A percentile compares a stretch with the other conserved stretches of the same genome.
Conservation (phyloP, 164 flowering plant genomes). For the Vitis rotundifolia region DNA sequence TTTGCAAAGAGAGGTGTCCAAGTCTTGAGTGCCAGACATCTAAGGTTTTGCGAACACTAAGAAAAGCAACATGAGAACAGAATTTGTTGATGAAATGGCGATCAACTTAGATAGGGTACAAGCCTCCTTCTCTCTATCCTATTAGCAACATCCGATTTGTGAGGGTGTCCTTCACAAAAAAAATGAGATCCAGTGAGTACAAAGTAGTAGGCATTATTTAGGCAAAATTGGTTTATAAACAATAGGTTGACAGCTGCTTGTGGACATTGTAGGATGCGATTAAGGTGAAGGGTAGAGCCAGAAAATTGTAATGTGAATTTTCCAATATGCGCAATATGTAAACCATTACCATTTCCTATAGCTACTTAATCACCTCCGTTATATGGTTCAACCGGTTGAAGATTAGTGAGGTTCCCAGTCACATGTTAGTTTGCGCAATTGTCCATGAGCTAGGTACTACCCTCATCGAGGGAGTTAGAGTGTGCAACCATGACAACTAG, state of each 20-base stretch:
- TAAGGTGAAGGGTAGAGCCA: background rate
- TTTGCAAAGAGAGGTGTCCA: slow-evolving; percentile 3
- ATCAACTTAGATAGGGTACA: slow-evolving; percentile 1
- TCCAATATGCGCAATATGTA: slow-evolving; percentile 2
- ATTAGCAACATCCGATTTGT: slow-evolving; percentile 2
- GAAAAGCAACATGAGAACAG: background rate
- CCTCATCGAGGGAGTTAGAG: slow-evolving; percentile 3
- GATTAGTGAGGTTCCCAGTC: background rate
- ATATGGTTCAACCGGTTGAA: background rate
- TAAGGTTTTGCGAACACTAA: background rate
- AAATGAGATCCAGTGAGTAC: slow-evolving; percentile 1
- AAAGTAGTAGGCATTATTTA: slow-evolving; percentile 5
- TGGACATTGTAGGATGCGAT: slow-evolving; percentile 3
- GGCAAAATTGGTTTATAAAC: slow-evolving; percentile 2
- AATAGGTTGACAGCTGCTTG: slow-evolving; percentile 5
- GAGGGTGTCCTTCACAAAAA: slow-evolving; percentile 7
- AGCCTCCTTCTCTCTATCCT: slow-evolving; percentile 3
- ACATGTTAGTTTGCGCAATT: slow-evolving; percentile 3
- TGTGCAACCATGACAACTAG: background rate
- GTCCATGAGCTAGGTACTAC: background rate
- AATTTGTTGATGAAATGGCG: background rate
- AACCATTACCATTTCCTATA: slow-evolving; percentile 9
- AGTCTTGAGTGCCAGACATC: slow-evolving; percentile 9
- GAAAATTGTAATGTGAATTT: background rate
- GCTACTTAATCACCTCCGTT: slow-evolving; percentile 3